These are phyloP conservation scores for Rhizophagus clarus DNA, from an alignment of 192 early-diverging fungal species.

Conservation along the genomic window DNA sequence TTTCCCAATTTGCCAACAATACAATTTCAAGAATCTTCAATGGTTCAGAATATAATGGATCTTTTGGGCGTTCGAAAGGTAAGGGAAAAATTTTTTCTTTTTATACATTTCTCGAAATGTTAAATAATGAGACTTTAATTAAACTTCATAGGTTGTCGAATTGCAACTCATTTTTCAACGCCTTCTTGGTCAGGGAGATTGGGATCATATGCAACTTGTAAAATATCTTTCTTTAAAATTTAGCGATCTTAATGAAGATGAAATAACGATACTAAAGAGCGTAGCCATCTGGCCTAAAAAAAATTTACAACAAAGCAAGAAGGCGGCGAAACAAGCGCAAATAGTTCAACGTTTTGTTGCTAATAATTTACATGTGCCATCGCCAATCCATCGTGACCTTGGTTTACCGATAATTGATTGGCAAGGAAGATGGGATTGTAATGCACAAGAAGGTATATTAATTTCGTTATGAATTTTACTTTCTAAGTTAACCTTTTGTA, in stretches of 20 bases:
- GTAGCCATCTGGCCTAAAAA: conserved; percentile 71
- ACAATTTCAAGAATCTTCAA: conserved; percentile 42
- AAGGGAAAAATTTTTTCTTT: neutral
- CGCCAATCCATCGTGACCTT: conserved; percentile 54
- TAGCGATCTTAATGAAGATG: conserved; percentile 59
- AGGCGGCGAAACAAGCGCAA: too few relatives aligned
- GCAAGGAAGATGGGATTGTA: conserved; percentile 51
- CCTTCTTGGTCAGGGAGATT: conserved; percentile 69
- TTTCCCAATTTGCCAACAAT: conserved; percentile 84
- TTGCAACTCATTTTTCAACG: conserved; percentile 83
- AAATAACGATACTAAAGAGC: conserved; percentile 60
- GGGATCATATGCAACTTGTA: conserved; percentile 81
- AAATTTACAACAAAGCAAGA: conserved; percentile 31
- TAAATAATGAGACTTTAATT: too few relatives aligned
- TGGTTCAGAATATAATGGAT: conserved; percentile 59
- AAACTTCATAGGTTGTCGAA: conserved; percentile 65
- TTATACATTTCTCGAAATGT: too few relatives aligned
- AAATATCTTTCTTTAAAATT: conserved; percentile 70
- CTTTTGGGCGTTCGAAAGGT: conserved; percentile 80
- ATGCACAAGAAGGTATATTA: conserved; percentile 33
- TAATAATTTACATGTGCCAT: conserved; percentile 68
- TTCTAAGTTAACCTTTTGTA: too few relatives aligned
- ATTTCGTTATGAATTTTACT: too few relatives aligned
- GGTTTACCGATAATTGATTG: conserved; percentile 74
- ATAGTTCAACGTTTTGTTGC: conserved; percentile 53